Evolutionary conservation across 1,284 basidiomycete species (phyloP), one percentile per base, ranked within the genome.

Genomic region (Puccinia coronata): DNA sequence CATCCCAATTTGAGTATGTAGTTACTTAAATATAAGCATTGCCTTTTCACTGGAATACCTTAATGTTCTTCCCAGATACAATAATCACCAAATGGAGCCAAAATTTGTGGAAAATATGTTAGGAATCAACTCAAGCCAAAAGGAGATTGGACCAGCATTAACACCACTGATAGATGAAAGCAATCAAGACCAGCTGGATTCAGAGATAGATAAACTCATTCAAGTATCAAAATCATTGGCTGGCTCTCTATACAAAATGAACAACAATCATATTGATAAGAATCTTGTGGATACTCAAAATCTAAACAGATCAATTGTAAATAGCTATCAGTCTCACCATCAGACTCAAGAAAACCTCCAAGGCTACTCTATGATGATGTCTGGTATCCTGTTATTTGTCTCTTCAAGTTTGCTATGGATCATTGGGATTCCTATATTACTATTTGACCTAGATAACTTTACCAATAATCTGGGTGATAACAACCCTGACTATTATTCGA

Each of bases 91-190:
- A 41, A n/a, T 65, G 61, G 41, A 18, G 39, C 61, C 61, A 65
- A 65, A 65, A 9, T 6, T 14, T 8, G 11, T 6, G 9, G 25
- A 34, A 71, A 71, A 36, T 14, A 34, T 20, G 67, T 28, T 49
- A 28, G 49, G 47, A 47, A 31, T 70, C 28, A 16, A 71, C 43
- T 23, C 31, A 14, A 51, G 16, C 25, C 69, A 53, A 36, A 71
- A 71, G 41, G 69, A 71, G n/a, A 71, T 71, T 34, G 69, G 69
- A 23, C 69, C 69, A 28, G 69, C 69, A 34, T 53, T 53, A 25
- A 71, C 69, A n/a, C 69, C 69, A 28, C n/a, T 71, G 69, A 71
- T 71, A 34, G 23, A 23, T 53, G 69, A 71, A 71, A 53, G 28
- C 34, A 49, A 71, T n/a, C 49, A 51, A 53, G 69, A 71, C 47